Percentiles rank a stretch among this genome's conserved stretches.
Conservation (phyloP, 176 grass and related monocot species). For the Urochloa ruziziensis region DNA sequence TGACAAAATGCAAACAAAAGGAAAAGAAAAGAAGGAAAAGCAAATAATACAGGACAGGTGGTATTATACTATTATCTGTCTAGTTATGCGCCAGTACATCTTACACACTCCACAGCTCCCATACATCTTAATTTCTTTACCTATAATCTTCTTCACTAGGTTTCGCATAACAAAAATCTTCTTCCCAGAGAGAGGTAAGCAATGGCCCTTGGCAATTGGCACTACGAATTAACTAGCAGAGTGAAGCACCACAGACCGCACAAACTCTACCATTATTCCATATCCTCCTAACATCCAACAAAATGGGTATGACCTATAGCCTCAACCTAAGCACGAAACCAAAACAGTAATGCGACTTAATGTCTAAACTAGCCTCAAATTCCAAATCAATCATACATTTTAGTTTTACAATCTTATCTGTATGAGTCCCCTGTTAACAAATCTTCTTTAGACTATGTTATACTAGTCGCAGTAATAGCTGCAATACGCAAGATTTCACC, state of each 20-base stretch:
- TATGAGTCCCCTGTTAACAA: background rate
- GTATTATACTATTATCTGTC: background rate
- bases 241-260: background rate
- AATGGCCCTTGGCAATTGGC: background rate
- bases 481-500: background rate
- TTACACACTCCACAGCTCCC: background rate
- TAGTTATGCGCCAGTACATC: background rate
- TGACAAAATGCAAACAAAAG: background rate
- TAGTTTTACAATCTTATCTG: background rate
- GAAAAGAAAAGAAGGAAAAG: background rate
- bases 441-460: background rate
- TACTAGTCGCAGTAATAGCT: background rate
- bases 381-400: background rate
- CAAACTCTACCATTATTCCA: background rate
- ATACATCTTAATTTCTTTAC: background rate
- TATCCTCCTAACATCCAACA: background rate
- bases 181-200: background rate
- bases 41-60: background rate
- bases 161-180: background rate
- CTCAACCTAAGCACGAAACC: background rate
- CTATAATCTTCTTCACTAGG: background rate
- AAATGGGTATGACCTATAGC: background rate
- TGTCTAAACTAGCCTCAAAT: background rate
- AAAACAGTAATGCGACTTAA: background rate
- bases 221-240: constrained; percentile 11